Conservation (phyloP, 345 rosid species). For the Citrus maxima region DNA sequence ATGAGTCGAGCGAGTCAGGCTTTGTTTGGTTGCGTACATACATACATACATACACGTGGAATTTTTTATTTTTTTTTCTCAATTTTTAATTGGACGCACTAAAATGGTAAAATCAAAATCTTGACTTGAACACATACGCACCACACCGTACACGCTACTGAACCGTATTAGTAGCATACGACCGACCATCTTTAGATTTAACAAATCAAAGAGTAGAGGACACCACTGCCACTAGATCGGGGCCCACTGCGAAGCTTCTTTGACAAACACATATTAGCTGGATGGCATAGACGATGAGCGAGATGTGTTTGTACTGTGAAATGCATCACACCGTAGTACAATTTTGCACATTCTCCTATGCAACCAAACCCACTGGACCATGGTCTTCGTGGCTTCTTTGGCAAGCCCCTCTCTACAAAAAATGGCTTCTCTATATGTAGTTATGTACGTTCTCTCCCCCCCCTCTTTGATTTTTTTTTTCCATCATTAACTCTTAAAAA, state of each 20-base stretch:
- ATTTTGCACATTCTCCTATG: conserved; percentile 18
- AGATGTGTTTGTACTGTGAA: background rate
- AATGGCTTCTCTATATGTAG: too few species aligned
- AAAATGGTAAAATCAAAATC: too few species aligned
- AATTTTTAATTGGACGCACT: background rate
- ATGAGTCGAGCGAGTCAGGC: too few species aligned
- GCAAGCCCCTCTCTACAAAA: background rate
- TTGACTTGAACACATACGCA: background rate
- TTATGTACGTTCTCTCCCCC: too few species aligned
- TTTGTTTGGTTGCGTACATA: too few species aligned
- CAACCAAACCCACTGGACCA: background rate
- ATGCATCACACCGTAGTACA: too few species aligned
- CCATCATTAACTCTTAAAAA: too few species aligned
- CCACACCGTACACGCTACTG: background rate
- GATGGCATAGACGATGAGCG: conserved; percentile 15
- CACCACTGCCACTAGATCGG: too few species aligned
- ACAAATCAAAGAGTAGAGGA: background rate
- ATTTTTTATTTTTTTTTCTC: background rate
- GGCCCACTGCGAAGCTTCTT: conserved; percentile 18
- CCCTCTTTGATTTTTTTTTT: too few species aligned
- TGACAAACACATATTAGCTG: conserved; percentile 8
- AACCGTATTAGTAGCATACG: background rate
- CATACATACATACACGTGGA: background rate
- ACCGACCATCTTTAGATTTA: background rate
- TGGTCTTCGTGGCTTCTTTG: conserved; percentile 18